phyloP scores from a whole-genome alignment of 768 basidiomycete species.

The Kondoa subrosea region DNA sequence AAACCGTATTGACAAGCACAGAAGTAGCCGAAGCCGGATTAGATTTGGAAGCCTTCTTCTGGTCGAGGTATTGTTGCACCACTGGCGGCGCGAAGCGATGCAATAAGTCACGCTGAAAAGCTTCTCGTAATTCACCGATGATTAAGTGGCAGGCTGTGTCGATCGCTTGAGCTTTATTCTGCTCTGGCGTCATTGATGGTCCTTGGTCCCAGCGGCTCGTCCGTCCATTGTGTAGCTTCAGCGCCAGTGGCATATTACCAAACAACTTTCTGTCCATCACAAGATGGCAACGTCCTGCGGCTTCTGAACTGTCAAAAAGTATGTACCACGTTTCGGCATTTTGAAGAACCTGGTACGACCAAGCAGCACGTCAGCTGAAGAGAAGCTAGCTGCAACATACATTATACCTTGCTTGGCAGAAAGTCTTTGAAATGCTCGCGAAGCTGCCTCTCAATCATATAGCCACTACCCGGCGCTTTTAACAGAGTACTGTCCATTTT shows the following conservation, averaged over 20 bases:
- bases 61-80: not conserved
- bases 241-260: conserved; percentile 26
- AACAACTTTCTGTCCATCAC: conserved; percentile 38
- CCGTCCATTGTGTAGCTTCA: conserved; percentile 21
- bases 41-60: too few species aligned
- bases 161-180: not conserved
- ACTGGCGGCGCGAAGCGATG: not conserved
- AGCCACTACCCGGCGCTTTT: not conserved
- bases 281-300: conserved; percentile 49
- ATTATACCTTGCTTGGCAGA: conserved; percentile 11
- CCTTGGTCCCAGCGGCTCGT: not conserved
- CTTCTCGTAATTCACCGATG: not conserved
- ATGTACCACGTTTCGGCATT: conserved; percentile 50
- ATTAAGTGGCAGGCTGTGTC: not conserved
- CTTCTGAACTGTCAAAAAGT: conserved; percentile 49
- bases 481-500: conserved; percentile 18
- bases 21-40: too few species aligned
- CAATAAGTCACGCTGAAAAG: not conserved
- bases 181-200: not conserved
- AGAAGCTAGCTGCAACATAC: not conserved
- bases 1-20: too few species aligned
- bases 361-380: not conserved
- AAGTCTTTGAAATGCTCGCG: conserved; percentile 16
- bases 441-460: conserved; percentile 8
- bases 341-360: conserved; percentile 16